Conservation (phyloP, 495 filamentous ascomycete genomes). For the Aspergillus heteromorphus region DNA sequence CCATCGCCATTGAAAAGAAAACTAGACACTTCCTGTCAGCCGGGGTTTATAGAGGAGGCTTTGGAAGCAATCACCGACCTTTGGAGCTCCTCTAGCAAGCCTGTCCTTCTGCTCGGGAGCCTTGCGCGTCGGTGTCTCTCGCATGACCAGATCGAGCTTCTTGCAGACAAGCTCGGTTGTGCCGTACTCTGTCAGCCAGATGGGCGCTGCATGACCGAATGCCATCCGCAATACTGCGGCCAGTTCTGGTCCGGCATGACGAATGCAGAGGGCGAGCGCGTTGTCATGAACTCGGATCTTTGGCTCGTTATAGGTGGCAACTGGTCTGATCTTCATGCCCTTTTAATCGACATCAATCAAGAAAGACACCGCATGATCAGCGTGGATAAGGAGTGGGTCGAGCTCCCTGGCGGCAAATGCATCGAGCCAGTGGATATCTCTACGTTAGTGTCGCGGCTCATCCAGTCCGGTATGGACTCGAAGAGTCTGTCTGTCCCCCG, state of each 20-base stretch:
- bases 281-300: slow-evolving; percentile 1
- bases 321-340: slow-evolving; percentile 5
- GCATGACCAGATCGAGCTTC: not conserved
- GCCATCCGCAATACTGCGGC: slow-evolving; percentile 12
- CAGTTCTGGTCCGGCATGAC: slow-evolving; percentile 5
- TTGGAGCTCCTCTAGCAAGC: slow-evolving; percentile 8
- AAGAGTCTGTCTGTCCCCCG: not conserved
- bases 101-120: slow-evolving; percentile 10
- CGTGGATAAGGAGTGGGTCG: not conserved
- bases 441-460: not conserved
- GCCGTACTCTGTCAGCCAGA: slow-evolving; percentile 15
- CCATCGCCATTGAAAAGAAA: not conserved
- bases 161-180: slow-evolving; percentile 12
- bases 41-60: not conserved
- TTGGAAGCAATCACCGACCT: not conserved
- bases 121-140: not conserved
- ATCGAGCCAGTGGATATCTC: not conserved
- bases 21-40: not conserved
- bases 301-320: not conserved
- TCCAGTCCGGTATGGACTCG: not conserved
- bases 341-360: not conserved
- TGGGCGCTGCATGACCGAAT: slow-evolving; percentile 6
- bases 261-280: not conserved
- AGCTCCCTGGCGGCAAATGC: not conserved
- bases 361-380: slow-evolving; percentile 8